A percentile compares a stretch with the other conserved stretches of the same genome.
Conservation (phyloP, 2,329 filamentous ascomycete genomes). For the Coccinonectria pachysandricola region DNA sequence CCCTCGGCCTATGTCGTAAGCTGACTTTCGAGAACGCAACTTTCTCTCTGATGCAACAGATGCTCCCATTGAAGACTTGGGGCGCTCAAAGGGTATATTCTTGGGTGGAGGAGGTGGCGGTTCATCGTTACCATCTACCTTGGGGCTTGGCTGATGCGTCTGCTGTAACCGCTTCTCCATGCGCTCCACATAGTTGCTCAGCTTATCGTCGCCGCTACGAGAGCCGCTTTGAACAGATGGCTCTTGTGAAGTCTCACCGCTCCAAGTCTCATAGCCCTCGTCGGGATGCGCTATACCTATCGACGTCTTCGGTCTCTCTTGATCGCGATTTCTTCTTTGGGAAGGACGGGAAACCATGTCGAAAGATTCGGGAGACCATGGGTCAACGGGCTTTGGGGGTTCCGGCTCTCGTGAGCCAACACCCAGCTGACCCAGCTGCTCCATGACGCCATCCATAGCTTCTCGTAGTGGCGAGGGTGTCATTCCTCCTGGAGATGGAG, state of each 20-base stretch:
- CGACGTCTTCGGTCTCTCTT: slow-evolving; percentile 54
- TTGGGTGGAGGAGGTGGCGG: slow-evolving; percentile 57
- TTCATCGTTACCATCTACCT: slow-evolving; percentile 31
- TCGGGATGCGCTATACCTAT: slow-evolving; percentile 57
- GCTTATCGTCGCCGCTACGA: slow-evolving; percentile 45
- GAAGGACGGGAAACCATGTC: slow-evolving; percentile 36
- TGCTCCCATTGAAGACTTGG: slow-evolving; percentile 48
- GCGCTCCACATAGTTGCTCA: slow-evolving; percentile 79
- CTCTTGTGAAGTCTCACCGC: slow-evolving; percentile 42
- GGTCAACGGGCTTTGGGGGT: neutral
- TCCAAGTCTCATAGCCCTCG: slow-evolving; percentile 50
- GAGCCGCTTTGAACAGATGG: slow-evolving; percentile 30
- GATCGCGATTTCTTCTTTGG: slow-evolving; percentile 16
- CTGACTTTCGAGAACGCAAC: slow-evolving; percentile 58
- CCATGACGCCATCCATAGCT: slow-evolving; percentile 98
- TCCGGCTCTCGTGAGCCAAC: slow-evolving; percentile 37
- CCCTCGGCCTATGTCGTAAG: slow-evolving; percentile 63
- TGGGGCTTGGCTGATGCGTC: slow-evolving; percentile 53
- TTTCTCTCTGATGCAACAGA: slow-evolving; percentile 31
- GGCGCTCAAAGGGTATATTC: slow-evolving; percentile 38
- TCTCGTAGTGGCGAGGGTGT: slow-evolving; percentile 88
- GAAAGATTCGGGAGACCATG: slow-evolving; percentile 59
- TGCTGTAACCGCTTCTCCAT: slow-evolving; percentile 78
- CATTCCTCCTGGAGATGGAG: slow-evolving; percentile 53
- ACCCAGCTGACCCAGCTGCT: slow-evolving; percentile 78